Conservation (phyloP, 2,329 filamentous ascomycete genomes). For the Ascochyta pisi region DNA sequence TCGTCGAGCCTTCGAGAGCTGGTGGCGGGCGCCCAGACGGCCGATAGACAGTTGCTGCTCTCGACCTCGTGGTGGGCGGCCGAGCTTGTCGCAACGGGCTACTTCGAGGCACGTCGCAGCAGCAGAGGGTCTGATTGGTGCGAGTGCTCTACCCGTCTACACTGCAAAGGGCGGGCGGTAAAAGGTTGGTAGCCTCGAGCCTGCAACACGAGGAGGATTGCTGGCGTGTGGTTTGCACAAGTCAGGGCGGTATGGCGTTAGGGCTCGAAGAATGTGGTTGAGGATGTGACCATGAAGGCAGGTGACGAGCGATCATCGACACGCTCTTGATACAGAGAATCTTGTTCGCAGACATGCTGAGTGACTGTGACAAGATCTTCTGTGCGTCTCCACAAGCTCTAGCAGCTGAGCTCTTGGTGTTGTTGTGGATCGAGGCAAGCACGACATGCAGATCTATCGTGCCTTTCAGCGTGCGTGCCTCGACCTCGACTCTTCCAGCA, state of each 20-base stretch:
- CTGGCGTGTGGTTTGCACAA: conserved; percentile 8
- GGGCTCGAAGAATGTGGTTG: background rate
- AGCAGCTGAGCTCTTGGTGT: conserved; percentile 3
- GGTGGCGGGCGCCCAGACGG: background rate
- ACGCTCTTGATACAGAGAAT: background rate
- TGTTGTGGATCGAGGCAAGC: conserved; percentile 7
- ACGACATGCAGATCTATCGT: background rate
- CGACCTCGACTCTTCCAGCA: background rate
- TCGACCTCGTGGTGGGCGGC: conserved; percentile 2
- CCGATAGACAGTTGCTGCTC: conserved; percentile 1
- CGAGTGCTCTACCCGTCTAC: background rate
- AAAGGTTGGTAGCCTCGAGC: conserved; percentile 4
- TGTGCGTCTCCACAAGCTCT: background rate
- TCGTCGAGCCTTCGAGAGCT: background rate
- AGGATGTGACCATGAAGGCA: conserved; percentile 1
- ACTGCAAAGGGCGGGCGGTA: conserved; percentile 4
- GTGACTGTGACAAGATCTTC: background rate
- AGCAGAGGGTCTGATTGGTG: conserved; percentile 13
- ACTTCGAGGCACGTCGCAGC: conserved; percentile 10
- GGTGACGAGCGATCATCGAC: conserved; percentile 1
- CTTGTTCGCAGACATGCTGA: background rate
- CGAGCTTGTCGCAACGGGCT: conserved; percentile 12
- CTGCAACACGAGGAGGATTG: conserved; percentile 11
- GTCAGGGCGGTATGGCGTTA: background rate
- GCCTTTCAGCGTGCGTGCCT: too few species aligned